Evolutionary conservation across 208 protist genomes (phyloP), one percentile per base, ranked within the genome.

Genomic region (Trypanosoma rangeli): DNA sequence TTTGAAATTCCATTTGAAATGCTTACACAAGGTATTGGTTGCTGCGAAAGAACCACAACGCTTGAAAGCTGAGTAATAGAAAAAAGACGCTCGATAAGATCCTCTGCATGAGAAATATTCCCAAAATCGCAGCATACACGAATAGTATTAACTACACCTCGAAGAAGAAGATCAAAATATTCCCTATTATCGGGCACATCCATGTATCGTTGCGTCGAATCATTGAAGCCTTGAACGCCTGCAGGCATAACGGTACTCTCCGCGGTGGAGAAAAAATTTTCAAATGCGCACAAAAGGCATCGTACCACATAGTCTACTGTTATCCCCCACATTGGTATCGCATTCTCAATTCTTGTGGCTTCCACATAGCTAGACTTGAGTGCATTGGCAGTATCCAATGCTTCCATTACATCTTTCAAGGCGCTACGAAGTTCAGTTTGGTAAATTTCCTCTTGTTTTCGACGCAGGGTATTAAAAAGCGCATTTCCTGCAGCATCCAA

Each of bases 271-370:
- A 70, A 64, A 44, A 70, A 70, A 31, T 46, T 70, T 42, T 70
- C 66, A 62, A 70, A 70, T 20, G 66, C 53, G 64, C 20, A 56
- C 18, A 64, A 29, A 73, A 73, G 57, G 61, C 22, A 60, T 53
- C 28, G 22, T 16, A 76, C 63, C 42, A 76, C 37, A 70, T 59
- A 33, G 55, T 85, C 79, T 44, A 91, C 84, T 28, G 89, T 87
- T 37, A 95, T 78, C 28, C 86, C 83, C 87, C 89, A 95, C 89
- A 95, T 95, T n/a, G 86, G 89, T 53, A 95, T 71, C n/a, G 89
- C 86, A 64, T 90, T 82, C 64, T 95, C 84, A 56, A 95, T 88
- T 59, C 76, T 88, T 37, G 81, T 89, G 28, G 89, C 89, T 28
- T 77, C 76, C 50, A 91, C 78, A 68, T 89, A 67, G 65, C 31